These are phyloP conservation scores for Cordia subcordata DNA, from an alignment of 257 asterid genomes.

Conservation along the genomic window DNA sequence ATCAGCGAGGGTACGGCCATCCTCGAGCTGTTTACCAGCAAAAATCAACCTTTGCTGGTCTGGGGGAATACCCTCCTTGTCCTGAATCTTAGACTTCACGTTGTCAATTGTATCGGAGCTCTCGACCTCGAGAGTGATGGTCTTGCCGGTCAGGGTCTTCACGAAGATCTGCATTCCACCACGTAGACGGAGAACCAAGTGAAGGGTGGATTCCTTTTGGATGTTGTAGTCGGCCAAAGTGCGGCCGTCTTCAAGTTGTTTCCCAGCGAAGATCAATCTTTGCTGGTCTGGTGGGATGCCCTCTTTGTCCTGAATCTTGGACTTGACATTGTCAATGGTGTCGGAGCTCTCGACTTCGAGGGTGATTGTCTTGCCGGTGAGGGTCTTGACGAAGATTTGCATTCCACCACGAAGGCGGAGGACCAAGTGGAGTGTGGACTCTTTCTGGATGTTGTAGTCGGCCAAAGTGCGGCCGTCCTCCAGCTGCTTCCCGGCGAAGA, in stretches of 20 bases:
- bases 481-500: slow-evolving; percentile 42
- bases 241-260: slow-evolving; percentile 14
- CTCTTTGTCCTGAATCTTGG: slow-evolving; percentile 20
- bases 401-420: slow-evolving; percentile 35
- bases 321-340: slow-evolving; percentile 11
- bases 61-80: slow-evolving; percentile 36
- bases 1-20: slow-evolving; percentile 33
- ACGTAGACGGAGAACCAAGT: slow-evolving; percentile 11
- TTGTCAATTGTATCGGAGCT: slow-evolving; percentile 37
- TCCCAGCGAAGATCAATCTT: slow-evolving; percentile 16
- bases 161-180: slow-evolving; percentile 36
- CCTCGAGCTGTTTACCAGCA: slow-evolving; percentile 31
- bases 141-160: slow-evolving; percentile 34
- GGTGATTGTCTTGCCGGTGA: slow-evolving; percentile 17
- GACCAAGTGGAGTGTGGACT: slow-evolving; percentile 39
- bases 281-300: slow-evolving; percentile 18
- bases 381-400: slow-evolving; percentile 18
- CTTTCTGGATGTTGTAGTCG: slow-evolving; percentile 41
- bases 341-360: slow-evolving; percentile 18
- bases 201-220: slow-evolving; percentile 17
- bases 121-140: slow-evolving; percentile 32
- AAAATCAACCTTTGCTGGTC: slow-evolving; percentile 40
- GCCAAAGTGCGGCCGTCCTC: slow-evolving; percentile 49
- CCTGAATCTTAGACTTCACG: slow-evolving; percentile 34
- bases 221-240: slow-evolving; percentile 16